phyloP scores from a whole-genome alignment of 2,329 filamentous ascomycete species.

The Byssothecium circinans region DNA sequence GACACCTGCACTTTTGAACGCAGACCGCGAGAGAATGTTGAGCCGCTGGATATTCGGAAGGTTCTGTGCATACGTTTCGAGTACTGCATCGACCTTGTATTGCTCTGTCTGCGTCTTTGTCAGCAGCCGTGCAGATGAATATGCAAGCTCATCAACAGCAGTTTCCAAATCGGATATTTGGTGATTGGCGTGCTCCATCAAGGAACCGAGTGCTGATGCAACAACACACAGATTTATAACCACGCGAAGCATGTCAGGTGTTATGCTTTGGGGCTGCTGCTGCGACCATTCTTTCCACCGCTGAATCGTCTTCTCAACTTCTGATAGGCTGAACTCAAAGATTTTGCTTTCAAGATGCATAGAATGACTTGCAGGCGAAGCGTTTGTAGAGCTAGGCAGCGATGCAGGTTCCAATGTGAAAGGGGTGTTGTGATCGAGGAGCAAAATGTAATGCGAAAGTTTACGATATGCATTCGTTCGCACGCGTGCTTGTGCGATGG shows the following conservation, averaged over 20 bases:
- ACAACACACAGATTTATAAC: conserved; percentile 54
- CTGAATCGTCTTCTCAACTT: conserved; percentile 50
- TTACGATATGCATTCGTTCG: conserved; percentile 43
- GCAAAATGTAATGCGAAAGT: conserved; percentile 55
- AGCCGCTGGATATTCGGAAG: conserved; percentile 32
- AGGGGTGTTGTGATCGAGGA: conserved; percentile 24
- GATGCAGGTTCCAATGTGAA: conserved; percentile 11
- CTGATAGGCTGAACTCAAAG: conserved; percentile 50
- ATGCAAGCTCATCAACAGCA: conserved; percentile 23
- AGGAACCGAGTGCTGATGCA: conserved; percentile 33
- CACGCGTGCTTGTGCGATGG: conserved; percentile 50
- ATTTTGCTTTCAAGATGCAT: conserved; percentile 35
- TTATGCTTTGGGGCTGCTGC: conserved; percentile 51
- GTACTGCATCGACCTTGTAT: conserved; percentile 48
- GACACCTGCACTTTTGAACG: conserved; percentile 36
- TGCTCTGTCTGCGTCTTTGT: conserved; percentile 44
- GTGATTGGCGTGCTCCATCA: conserved; percentile 22
- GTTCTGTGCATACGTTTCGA: conserved; percentile 40
- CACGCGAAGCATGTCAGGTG: conserved; percentile 53
- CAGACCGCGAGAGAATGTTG: conserved; percentile 9
- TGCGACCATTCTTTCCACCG: conserved; percentile 48
- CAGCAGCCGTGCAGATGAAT: conserved; percentile 40
- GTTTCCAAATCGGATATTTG: conserved; percentile 25
- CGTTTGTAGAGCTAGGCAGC: conserved; percentile 5
- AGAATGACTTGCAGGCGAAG: conserved; percentile 19